These are phyloP conservation scores for Macrophomina pseudophaseolina DNA, from an alignment of 2,329 filamentous ascomycete species.

Conservation along the genomic window DNA sequence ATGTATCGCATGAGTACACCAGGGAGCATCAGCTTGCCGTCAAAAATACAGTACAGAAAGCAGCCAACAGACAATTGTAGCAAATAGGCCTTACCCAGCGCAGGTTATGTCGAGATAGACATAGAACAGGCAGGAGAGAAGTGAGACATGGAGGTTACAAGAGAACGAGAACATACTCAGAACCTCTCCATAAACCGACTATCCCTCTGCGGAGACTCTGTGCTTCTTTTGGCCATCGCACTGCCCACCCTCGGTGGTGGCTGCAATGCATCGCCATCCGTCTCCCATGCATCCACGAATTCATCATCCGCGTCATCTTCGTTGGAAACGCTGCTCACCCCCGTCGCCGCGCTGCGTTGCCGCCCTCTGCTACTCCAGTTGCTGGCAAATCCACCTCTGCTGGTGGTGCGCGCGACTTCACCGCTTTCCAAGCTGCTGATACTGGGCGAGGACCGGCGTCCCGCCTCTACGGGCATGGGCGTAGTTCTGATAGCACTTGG, in stretches of 20 bases:
- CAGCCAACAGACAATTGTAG: not conserved
- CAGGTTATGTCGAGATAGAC: not conserved
- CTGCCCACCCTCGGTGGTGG: not conserved
- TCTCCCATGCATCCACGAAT: conserved; percentile 59
- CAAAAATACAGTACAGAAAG: not conserved
- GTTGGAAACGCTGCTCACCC: conserved; percentile 32
- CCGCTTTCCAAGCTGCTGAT: conserved; percentile 20
- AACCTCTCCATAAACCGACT: conserved; percentile 22
- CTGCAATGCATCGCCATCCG: not conserved
- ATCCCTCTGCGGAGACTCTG: conserved; percentile 14
- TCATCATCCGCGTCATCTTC: conserved; percentile 44
- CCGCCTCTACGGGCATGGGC: not conserved
- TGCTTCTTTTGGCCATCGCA: conserved; percentile 1
- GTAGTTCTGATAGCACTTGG: not conserved
- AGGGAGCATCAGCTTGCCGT: not conserved
- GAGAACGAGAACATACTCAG: not conserved
- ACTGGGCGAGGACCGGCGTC: conserved; percentile 5
- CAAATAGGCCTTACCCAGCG: not conserved
- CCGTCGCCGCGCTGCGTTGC: conserved; percentile 11
- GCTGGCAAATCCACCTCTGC: not conserved
- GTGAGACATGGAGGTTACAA: not conserved
- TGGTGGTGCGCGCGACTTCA: not conserved
- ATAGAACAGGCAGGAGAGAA: not conserved
- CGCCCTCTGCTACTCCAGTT: conserved; percentile 10
- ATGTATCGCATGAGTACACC: not conserved